Conservation (phyloP, 371 early-diverging fungal species). For the Syncephalastrum contaminatum region DNA sequence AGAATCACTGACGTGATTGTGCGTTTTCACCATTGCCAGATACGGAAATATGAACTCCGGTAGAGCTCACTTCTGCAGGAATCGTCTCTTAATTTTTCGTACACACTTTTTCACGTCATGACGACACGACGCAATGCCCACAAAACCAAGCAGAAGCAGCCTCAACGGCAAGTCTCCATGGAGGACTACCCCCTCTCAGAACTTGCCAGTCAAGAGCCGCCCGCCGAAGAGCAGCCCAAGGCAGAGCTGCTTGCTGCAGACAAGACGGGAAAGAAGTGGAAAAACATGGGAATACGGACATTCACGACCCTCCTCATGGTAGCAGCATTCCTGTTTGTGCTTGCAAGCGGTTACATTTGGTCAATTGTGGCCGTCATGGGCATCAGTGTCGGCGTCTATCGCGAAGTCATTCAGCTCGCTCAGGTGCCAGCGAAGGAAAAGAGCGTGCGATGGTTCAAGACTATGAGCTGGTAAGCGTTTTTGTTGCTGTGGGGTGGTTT, state of each 20-base stretch:
- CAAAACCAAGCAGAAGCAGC: too few species aligned
- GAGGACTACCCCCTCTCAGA: too few species aligned
- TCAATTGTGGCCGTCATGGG: conserved; percentile 82
- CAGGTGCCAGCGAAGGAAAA: conserved; percentile 80
- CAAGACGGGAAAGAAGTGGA: conserved; percentile 62
- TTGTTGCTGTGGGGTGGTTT: not conserved
- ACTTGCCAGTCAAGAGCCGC: too few species aligned
- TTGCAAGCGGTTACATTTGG: conserved; percentile 78
- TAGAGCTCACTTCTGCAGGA: too few species aligned
- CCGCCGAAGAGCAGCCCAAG: conserved; percentile 3
- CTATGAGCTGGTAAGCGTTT: conserved; percentile 84
- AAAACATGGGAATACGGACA: conserved; percentile 78
- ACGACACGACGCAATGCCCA: too few species aligned
- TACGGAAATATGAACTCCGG: too few species aligned
- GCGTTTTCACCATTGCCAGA: too few species aligned
- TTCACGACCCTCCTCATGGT: conserved; percentile 91
- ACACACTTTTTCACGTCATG: too few species aligned
- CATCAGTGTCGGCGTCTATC: conserved; percentile 79
- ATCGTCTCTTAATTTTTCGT: too few species aligned
- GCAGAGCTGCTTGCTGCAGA: conserved; percentile 47
- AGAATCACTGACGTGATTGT: too few species aligned
- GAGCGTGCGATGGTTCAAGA: conserved; percentile 89
- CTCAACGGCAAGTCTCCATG: too few species aligned
- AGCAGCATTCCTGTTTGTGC: conserved; percentile 72
- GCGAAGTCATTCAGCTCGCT: conserved; percentile 91